Conservation (phyloP, 345 rosid species). For the Camelina hispida region DNA sequence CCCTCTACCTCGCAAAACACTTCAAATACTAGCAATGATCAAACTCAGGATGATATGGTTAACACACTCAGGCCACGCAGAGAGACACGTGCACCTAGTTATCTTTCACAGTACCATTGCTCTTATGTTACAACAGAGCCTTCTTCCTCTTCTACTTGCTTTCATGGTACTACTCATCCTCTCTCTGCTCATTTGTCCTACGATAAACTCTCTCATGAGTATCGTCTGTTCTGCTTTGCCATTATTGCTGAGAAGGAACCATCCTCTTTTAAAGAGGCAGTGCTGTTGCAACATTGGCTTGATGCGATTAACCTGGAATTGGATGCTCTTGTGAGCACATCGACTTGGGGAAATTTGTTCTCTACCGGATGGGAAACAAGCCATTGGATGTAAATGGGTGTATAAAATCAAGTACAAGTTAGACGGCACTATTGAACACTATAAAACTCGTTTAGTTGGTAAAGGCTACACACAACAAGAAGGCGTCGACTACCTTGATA, state of each 20-base stretch:
- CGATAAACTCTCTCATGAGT: slow-evolving; percentile 4
- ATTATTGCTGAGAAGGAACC: not conserved
- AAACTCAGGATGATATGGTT: not conserved
- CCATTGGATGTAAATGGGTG: not conserved
- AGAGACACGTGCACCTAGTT: not conserved
- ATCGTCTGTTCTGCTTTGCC: slow-evolving; percentile 1
- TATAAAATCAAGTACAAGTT: not conserved
- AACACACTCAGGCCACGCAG: not conserved
- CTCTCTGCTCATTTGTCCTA: not conserved
- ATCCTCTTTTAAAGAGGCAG: not conserved
- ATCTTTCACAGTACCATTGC: not conserved
- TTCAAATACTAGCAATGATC: not conserved
- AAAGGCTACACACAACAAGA: too few species aligned
- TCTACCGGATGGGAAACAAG: not conserved
- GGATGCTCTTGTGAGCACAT: not conserved
- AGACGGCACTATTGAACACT: not conserved
- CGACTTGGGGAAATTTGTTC: not conserved
- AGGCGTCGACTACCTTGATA: too few species aligned
- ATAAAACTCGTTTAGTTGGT: not conserved
- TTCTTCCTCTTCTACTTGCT: not conserved
- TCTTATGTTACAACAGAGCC: not conserved
- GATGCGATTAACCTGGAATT: not conserved
- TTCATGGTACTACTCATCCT: not conserved
- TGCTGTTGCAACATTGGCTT: not conserved
- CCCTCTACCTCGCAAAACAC: too few species aligned